Conservation (phyloP, 495 filamentous ascomycete species). For the Xanthoparmelia taractica region DNA sequence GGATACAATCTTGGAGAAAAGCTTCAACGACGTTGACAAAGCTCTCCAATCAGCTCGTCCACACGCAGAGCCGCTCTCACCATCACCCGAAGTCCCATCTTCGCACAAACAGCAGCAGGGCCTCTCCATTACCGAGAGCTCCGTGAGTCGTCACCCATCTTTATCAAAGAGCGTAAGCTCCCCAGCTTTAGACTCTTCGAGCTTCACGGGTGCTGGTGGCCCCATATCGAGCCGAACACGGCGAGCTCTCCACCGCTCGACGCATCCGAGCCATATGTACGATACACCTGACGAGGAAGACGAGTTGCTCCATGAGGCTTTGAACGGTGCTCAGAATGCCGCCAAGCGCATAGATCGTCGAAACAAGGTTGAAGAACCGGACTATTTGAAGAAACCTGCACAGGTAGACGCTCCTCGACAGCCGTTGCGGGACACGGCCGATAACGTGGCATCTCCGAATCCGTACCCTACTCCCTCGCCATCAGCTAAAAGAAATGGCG, state of each 20-base stretch:
- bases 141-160: constrained; percentile 64
- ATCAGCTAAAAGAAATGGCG: constrained; percentile 69
- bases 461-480: constrained; percentile 90
- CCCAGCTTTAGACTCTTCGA: constrained; percentile 55
- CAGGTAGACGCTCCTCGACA: constrained; percentile 36
- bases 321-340: constrained; percentile 52
- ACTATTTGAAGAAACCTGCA: constrained; percentile 39
- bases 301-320: constrained; percentile 82
- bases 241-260: constrained; percentile 67
- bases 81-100: constrained; percentile 44
- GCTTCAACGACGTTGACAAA: constrained; percentile 68
- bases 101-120: constrained; percentile 39
- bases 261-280: constrained; percentile 67
- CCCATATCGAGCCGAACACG: constrained; percentile 80
- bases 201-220: constrained; percentile 43
- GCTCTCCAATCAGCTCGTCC: constrained; percentile 66
- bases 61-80: constrained; percentile 47
- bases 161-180: constrained; percentile 59
- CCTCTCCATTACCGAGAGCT: constrained; percentile 16
- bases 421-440: constrained; percentile 45
- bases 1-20: constrained; percentile 47
- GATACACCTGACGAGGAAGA: constrained; percentile 97
- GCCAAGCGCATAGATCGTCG: constrained; percentile 45
- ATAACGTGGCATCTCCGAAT: constrained; percentile 56
- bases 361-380: constrained; percentile 33